Conservation (phyloP, 2,329 filamentous ascomycete genomes). For the Colletotrichum orchidophilum region DNA sequence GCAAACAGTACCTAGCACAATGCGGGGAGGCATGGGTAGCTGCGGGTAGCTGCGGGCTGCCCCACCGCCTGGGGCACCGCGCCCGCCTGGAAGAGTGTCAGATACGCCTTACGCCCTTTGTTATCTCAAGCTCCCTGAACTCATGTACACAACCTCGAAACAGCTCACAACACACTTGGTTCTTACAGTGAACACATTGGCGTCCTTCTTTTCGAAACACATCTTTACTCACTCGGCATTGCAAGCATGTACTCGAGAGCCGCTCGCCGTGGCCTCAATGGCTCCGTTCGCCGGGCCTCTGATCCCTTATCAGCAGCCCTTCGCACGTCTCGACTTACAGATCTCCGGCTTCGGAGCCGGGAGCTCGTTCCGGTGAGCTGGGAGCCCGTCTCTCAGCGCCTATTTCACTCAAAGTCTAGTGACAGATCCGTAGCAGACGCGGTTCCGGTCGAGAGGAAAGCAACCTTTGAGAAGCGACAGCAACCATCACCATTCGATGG, state of each 20-base stretch:
- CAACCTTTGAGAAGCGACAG: slow-evolving; percentile 31
- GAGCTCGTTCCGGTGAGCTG: background rate
- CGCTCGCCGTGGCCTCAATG: slow-evolving; percentile 21
- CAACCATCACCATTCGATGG: slow-evolving; percentile 58
- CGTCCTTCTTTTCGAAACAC: background rate
- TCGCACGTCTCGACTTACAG: slow-evolving; percentile 24
- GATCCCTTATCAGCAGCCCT: slow-evolving; percentile 13
- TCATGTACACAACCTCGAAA: background rate
- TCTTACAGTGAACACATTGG: background rate
- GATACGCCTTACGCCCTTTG: slow-evolving; percentile 28
- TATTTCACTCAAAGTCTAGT: slow-evolving; percentile 26
- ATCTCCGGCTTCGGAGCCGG: slow-evolving; percentile 27
- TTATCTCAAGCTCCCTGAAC: slow-evolving; percentile 23
- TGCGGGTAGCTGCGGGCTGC: slow-evolving; percentile 35
- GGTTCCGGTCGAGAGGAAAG: slow-evolving; percentile 28
- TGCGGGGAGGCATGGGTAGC: slow-evolving; percentile 33
- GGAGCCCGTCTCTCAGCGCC: background rate
- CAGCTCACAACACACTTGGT: background rate
- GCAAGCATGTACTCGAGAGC: slow-evolving; percentile 17
- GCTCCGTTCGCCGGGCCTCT: slow-evolving; percentile 12
- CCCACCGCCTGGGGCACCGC: slow-evolving; percentile 10
- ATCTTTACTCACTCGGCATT: background rate
- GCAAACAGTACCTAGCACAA: slow-evolving; percentile 27
- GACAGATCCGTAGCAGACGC: slow-evolving; percentile 34
- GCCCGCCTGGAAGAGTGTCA: slow-evolving; percentile 17